phyloP scores from a whole-genome alignment of 1,284 basidiomycete species.

The Cryptococcus amylolentus region DNA sequence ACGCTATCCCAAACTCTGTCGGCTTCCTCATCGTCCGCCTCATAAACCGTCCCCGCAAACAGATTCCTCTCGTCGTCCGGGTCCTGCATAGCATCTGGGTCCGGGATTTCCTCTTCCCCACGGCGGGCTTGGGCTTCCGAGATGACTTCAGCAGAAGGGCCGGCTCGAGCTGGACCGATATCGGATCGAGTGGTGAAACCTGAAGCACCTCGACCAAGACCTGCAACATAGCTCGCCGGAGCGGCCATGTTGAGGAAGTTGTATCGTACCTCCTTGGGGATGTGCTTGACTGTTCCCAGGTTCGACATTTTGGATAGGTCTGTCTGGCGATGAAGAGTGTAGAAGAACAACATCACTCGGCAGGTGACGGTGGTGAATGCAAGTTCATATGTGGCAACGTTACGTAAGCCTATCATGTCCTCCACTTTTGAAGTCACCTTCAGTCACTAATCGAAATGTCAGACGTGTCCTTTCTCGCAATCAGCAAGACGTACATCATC shows the following conservation, averaged over 20 bases:
- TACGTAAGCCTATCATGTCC: slow-evolving; percentile 5
- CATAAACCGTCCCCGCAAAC: slow-evolving; percentile 93
- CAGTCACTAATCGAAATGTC: not conserved
- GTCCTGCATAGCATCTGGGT: slow-evolving; percentile 83
- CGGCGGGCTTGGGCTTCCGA: slow-evolving; percentile 80
- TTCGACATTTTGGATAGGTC: slow-evolving; percentile 32
- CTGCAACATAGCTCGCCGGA: slow-evolving; percentile 90
- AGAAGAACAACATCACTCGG: not conserved
- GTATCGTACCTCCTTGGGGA: slow-evolving; percentile 47
- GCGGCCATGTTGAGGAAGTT: slow-evolving; percentile 59
- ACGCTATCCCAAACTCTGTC: slow-evolving; percentile 91
- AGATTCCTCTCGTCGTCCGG: slow-evolving; percentile 96
- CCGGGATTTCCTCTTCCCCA: slow-evolving; percentile 80
- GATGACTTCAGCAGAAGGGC: slow-evolving; percentile 80
- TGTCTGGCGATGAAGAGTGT: not conserved
- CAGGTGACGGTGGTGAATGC: too few relatives aligned
- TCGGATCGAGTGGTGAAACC: slow-evolving; percentile 98
- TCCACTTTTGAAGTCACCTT: slow-evolving; percentile 15
- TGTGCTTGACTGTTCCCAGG: slow-evolving; percentile 44
- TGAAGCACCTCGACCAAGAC: slow-evolving; percentile 93
- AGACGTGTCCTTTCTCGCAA: not conserved
- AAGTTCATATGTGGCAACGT: not conserved
- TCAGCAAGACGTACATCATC: not conserved
- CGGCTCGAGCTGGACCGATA: slow-evolving; percentile 96
- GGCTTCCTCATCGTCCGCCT: slow-evolving; percentile 96